phyloP scores from a whole-genome alignment of 2,329 filamentous ascomycete genomes.

The Helminthosporium solani region DNA sequence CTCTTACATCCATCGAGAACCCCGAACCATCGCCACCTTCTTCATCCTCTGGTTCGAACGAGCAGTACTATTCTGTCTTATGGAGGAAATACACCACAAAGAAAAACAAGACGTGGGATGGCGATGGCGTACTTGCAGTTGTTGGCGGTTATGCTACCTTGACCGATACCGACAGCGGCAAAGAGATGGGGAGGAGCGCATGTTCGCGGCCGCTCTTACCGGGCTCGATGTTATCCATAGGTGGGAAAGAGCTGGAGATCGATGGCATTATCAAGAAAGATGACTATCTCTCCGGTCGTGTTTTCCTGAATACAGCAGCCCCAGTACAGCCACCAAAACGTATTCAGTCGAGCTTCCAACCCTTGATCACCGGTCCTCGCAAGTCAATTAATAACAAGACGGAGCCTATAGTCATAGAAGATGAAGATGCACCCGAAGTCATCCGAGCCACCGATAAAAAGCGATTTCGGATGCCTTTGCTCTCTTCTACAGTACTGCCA shows the following conservation, averaged over 20 bases:
- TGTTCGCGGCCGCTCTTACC: slow-evolving; percentile 59
- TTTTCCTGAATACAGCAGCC: slow-evolving; percentile 41
- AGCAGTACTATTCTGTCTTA: slow-evolving; percentile 47
- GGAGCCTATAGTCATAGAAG: background rate
- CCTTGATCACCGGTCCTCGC: slow-evolving; percentile 1
- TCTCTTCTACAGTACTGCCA: slow-evolving; percentile 54
- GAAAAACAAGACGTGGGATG: slow-evolving; percentile 78
- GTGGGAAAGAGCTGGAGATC: slow-evolving; percentile 68
- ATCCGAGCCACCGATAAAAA: slow-evolving; percentile 45
- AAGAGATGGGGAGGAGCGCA: slow-evolving; percentile 60
- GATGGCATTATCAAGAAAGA: slow-evolving; percentile 61
- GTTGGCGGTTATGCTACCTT: slow-evolving; percentile 59
- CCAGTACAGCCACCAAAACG: slow-evolving; percentile 20
- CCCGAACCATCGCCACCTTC: slow-evolving; percentile 18
- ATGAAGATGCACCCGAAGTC: slow-evolving; percentile 26
- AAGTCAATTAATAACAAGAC: background rate
- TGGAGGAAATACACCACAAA: slow-evolving; percentile 68
- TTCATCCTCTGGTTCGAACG: slow-evolving; percentile 26
- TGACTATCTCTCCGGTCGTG: slow-evolving; percentile 57
- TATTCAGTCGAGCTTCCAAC: slow-evolving; percentile 17
- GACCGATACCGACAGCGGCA: slow-evolving; percentile 61
- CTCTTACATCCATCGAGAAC: slow-evolving; percentile 29
- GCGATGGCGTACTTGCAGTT: slow-evolving; percentile 65
- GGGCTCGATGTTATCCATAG: slow-evolving; percentile 62
- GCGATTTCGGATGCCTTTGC: slow-evolving; percentile 63